Evolutionary conservation across 2,329 filamentous ascomycete genomes (phyloP).

Genomic region (Trichoderma guizhouense): DNA sequence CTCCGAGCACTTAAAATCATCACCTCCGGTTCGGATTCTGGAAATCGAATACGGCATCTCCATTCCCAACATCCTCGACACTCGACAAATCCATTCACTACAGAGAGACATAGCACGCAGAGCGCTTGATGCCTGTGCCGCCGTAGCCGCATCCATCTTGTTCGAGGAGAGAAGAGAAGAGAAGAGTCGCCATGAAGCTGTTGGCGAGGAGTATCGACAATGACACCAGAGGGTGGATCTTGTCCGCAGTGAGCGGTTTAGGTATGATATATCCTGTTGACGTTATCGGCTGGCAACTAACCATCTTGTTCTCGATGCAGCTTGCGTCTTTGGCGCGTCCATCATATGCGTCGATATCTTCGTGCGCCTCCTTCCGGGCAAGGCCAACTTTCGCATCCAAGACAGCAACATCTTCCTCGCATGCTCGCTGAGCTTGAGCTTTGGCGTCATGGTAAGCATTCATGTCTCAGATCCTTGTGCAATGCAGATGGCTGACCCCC

Average conservation of each 20-base stretch:
- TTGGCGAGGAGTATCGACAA: constrained; percentile 54
- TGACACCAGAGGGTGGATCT: constrained; percentile 90
- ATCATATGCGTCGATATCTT: constrained; percentile 85
- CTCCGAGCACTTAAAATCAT: not conserved
- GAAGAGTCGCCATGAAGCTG: constrained; percentile 44
- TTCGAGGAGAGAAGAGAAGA: not conserved
- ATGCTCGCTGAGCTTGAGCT: constrained; percentile 84
- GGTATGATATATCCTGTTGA: constrained; percentile 43
- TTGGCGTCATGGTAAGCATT: constrained; percentile 82
- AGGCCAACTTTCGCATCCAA: constrained; percentile 78
- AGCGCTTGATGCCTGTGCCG: constrained; percentile 5
- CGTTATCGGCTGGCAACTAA: not conserved
- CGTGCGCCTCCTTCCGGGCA: constrained; percentile 67
- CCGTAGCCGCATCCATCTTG: constrained; percentile 1
- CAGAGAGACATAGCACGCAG: not conserved
- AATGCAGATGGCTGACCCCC: not conserved
- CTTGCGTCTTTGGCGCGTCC: constrained; percentile 70
- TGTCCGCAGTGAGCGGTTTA: constrained; percentile 77
- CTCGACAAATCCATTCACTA: not conserved
- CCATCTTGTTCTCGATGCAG: constrained; percentile 30
- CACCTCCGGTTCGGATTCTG: not conserved
- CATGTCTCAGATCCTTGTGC: not conserved
- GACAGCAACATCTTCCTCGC: constrained; percentile 87
- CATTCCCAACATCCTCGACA: not conserved
- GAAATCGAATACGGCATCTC: not conserved